phyloP scores from a whole-genome alignment of 1,284 basidiomycete genomes.

The Cystobasidium slooffiae region DNA sequence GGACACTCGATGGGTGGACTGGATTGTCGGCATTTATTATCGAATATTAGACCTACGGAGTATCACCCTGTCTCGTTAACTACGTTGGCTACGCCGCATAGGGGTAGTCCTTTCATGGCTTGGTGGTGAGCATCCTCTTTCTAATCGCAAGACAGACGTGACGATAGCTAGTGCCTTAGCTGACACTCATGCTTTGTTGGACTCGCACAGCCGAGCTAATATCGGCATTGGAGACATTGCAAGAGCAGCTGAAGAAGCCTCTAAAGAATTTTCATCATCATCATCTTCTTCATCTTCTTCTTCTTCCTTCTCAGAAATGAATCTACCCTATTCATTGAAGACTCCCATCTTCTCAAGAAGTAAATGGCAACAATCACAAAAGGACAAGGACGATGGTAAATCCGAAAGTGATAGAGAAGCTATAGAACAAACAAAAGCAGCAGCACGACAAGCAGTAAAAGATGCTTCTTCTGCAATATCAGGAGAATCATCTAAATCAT shows the following conservation, averaged over 20 bases:
- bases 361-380: conserved; percentile 40
- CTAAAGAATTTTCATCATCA: conserved; percentile 51
- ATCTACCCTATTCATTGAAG: conserved; percentile 61
- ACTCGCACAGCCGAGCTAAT: conserved; percentile 64
- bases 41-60: conserved; percentile 77
- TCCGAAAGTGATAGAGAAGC: conserved; percentile 41
- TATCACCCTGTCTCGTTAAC: conserved; percentile 88
- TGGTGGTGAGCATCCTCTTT: conserved; percentile 75
- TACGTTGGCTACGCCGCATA: conserved; percentile 89
- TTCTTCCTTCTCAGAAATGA: conserved; percentile 49
- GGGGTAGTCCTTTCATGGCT: conserved; percentile 98
- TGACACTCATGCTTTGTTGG: neutral
- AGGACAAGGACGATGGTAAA: conserved; percentile 38
- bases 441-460: conserved; percentile 20
- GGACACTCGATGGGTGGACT: conserved; percentile 97
- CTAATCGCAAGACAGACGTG: neutral
- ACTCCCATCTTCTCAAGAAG: conserved; percentile 59
- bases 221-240: conserved; percentile 73
- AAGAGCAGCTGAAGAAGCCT: conserved; percentile 51
- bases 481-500: conserved; percentile 1
- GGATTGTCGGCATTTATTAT: conserved; percentile 89
- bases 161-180: neutral
- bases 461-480: conserved; percentile 18
- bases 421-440: conserved; percentile 35
- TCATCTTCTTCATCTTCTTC: conserved; percentile 53